Evolutionary conservation across 2,329 filamentous ascomycete genomes (phyloP).

Genomic region (Hypoxylon sp.): DNA sequence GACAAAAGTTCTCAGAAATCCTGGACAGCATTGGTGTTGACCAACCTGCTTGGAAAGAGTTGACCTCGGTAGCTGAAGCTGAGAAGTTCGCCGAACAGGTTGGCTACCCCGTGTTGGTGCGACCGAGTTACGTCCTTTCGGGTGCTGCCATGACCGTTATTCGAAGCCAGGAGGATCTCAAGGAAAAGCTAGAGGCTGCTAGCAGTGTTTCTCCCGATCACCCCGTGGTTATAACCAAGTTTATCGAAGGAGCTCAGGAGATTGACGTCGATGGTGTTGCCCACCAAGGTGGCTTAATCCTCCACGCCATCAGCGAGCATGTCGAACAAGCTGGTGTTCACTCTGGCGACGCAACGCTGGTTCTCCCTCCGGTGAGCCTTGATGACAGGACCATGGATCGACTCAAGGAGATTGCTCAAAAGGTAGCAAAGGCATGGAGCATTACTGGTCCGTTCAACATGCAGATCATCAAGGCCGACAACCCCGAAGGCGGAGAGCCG

Average conservation of each 20-base stretch:
- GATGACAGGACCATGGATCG: conserved; percentile 81
- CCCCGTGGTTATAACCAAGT: conserved; percentile 97
- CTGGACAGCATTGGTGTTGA: conserved; percentile 96
- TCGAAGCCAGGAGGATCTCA: conserved; percentile 83
- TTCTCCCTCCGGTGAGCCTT: conserved; percentile 85
- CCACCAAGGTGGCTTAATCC: conserved; percentile 81
- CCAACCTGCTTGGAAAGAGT: conserved; percentile 97
- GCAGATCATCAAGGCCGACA: conserved; percentile 96
- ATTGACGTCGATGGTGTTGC: conserved; percentile 96
- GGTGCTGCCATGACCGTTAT: conserved; percentile 99
- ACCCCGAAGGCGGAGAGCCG: conserved; percentile 76
- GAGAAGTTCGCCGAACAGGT: conserved; percentile 85
- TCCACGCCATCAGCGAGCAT: conserved; percentile 95
- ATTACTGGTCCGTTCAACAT: conserved; percentile 99
- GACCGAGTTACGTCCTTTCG: conserved; percentile 93
- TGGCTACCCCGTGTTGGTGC: conserved; percentile 92
- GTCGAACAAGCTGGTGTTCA: conserved; percentile 97
- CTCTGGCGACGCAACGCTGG: conserved; percentile 94
- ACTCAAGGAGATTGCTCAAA: conserved; percentile 93
- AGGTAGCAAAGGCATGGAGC: conserved; percentile 95
- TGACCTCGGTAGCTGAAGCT: conserved; percentile 88
- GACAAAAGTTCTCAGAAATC: conserved; percentile 98
- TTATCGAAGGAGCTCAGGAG: conserved; percentile 95
- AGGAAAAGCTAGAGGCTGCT: conserved; percentile 93
- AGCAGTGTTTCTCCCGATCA: conserved; percentile 93